Percentiles rank a stretch among this genome's conserved stretches.
These are phyloP conservation scores for Boehmeria nivea DNA, from an alignment of 306 rosid species.

Conservation along the genomic window DNA sequence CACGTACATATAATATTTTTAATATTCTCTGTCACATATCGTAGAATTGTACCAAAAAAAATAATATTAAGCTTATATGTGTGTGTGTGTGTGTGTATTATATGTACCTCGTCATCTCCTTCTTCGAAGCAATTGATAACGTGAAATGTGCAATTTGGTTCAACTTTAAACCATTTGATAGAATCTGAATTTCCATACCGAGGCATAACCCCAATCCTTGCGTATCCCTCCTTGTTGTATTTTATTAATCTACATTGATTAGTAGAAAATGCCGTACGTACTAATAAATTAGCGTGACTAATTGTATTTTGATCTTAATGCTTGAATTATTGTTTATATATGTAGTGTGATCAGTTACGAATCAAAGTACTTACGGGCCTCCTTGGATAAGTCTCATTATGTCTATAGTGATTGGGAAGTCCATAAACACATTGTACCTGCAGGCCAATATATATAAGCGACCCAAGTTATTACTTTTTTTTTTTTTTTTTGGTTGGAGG, in stretches of 20 bases:
- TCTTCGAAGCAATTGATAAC: constrained; percentile 66
- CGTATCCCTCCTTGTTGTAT: constrained; percentile 42
- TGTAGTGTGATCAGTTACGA: not conserved
- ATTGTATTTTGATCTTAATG: not conserved
- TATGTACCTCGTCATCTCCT: constrained; percentile 38
- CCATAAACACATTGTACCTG: constrained; percentile 68
- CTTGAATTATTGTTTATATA: not conserved
- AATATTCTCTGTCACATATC: too few relatives aligned
- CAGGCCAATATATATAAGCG: not conserved
- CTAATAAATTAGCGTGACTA: too few relatives aligned
- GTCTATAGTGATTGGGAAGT: constrained; percentile 58
- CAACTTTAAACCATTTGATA: constrained; percentile 60
- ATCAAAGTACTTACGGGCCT: constrained; percentile 51
- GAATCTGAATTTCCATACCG: constrained; percentile 55
- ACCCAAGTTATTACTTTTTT: not conserved
- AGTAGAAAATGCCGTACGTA: too few relatives aligned
- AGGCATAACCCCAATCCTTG: constrained; percentile 76
- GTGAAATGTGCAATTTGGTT: constrained; percentile 62
- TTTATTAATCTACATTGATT: constrained; percentile 32
- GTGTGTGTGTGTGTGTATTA: too few relatives aligned
- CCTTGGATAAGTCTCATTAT: constrained; percentile 42
- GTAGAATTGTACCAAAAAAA: not conserved
- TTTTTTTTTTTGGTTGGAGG: too few relatives aligned
- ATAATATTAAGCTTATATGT: too few relatives aligned
- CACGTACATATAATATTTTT: not conserved